Evolutionary conservation across 2,329 filamentous ascomycete genomes (phyloP), one percentile per base, ranked within the genome.

Genomic region (Colletotrichum liriopes): DNA sequence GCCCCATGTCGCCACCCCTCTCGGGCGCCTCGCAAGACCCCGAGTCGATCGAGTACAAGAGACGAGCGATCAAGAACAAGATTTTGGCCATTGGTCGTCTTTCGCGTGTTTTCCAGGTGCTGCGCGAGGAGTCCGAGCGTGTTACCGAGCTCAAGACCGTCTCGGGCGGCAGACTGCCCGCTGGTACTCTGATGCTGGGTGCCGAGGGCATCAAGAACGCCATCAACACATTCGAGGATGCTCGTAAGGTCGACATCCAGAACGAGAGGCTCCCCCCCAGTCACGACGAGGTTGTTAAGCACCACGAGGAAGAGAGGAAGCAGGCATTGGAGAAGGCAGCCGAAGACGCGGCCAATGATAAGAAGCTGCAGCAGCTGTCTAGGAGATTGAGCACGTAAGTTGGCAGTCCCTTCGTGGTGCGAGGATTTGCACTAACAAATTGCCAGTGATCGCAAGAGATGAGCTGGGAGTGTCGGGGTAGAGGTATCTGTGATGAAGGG

Each of bases 21-120:
- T 84, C 86, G 4, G 77, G 77, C 59, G 74, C 82, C 56, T 75
- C 76, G 60, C 84, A 86, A 78, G 96, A 98, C 78, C 92, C 93
- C 16, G 95, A 98, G 62, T 95, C 93, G 64, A 94, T 93, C 77
- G 96, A 99, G 81, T 96, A 93, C 87, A 98, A 98, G 89, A 91
- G 96, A 79, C 92, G 95, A 56, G 95, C 95, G 4, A 98, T 99
- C 89, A 98, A 98, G 89, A 99, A 99, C 91, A 99, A 99, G 88
- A 98, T 99, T 80, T 86, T 99, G 77, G 96, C 96, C 73, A 99
- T 99, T 79, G 96, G 96, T 39, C 94, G 96, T 77, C 88, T 99
- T 75, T 98, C 96, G 47, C 94, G 96, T 78, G 96, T 99, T 73
- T 99, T 99, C 92, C 96, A 99, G 82, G 96, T 99, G 62, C 85